Evolutionary conservation across 2,329 filamentous ascomycete genomes (phyloP).

Genomic region (Pestalotiopsis sp.): DNA sequence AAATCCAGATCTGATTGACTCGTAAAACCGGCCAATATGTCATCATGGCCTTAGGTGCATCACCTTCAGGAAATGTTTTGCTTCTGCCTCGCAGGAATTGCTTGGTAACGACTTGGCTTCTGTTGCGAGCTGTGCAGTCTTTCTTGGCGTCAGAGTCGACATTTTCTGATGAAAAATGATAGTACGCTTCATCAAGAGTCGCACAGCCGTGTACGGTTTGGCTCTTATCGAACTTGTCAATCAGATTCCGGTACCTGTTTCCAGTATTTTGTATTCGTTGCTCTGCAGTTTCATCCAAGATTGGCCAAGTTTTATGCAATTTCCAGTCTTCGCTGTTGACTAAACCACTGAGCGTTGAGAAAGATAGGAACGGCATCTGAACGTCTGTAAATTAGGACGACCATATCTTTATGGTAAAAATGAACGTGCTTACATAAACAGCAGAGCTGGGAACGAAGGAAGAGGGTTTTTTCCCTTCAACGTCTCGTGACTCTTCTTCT

Average conservation of each 20-base stretch:
- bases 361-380: background rate
- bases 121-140: background rate
- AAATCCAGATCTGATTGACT: background rate
- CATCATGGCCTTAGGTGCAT: background rate
- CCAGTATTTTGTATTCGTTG: no score
- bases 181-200: background rate
- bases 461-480: no score
- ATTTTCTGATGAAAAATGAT: background rate
- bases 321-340: no score
- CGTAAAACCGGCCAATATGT: background rate
- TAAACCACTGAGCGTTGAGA: no score
- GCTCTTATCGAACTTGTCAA: background rate
- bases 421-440: background rate
- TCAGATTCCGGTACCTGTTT: background rate
- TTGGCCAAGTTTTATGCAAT: no score
- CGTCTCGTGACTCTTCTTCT: no score
- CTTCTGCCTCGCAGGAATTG: background rate
- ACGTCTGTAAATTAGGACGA: no score
- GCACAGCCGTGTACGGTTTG: background rate
- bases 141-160: background rate
- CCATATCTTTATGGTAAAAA: background rate
- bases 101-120: background rate
- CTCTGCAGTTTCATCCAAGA: background rate
- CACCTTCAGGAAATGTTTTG: accelerated
- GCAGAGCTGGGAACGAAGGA: background rate